Percentiles rank a stretch among this genome's conserved stretches.
These are phyloP conservation scores for Mangifera indica DNA, from an alignment of 345 rosid genomes.

Conservation along the genomic window DNA sequence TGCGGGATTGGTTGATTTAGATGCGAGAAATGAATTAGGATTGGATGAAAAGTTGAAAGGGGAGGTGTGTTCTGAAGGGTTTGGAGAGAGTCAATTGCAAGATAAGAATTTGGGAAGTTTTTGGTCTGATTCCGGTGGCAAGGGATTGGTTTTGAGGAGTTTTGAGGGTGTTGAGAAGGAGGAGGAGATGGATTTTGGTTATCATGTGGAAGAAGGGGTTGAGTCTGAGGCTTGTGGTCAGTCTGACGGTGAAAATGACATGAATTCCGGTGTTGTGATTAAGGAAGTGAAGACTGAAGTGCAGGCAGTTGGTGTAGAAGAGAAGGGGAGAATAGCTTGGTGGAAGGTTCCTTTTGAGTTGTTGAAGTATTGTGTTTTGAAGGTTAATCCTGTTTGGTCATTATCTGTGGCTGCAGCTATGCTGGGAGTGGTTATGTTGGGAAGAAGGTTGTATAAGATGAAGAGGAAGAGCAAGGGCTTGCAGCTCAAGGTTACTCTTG, in stretches of 20 bases:
- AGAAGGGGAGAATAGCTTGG: constrained; percentile 52
- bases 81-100: constrained; percentile 30
- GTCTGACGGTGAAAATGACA: constrained; percentile 22
- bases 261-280: constrained; percentile 19
- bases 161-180: constrained; percentile 32
- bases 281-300: constrained; percentile 30
- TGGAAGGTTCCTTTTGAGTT: constrained; percentile 91
- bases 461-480: constrained; percentile 64
- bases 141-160: constrained; percentile 30
- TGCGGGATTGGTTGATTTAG: constrained; percentile 20
- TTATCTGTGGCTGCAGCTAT: constrained; percentile 90
- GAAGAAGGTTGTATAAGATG: constrained; percentile 74
- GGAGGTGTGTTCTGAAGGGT: constrained; percentile 18
- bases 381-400: constrained; percentile 80
- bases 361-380: constrained; percentile 69
- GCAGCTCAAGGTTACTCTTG: constrained; percentile 80
- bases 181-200: constrained; percentile 23
- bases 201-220: constrained; percentile 21
- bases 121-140: constrained; percentile 48
- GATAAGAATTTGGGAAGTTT: constrained; percentile 31
- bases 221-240: constrained; percentile 25
- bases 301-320: constrained; percentile 39
- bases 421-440: constrained; percentile 77
- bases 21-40: constrained; percentile 28
- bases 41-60: constrained; percentile 20